Conservation (phyloP, 1,284 basidiomycete species). For the Vanrija sp. region DNA sequence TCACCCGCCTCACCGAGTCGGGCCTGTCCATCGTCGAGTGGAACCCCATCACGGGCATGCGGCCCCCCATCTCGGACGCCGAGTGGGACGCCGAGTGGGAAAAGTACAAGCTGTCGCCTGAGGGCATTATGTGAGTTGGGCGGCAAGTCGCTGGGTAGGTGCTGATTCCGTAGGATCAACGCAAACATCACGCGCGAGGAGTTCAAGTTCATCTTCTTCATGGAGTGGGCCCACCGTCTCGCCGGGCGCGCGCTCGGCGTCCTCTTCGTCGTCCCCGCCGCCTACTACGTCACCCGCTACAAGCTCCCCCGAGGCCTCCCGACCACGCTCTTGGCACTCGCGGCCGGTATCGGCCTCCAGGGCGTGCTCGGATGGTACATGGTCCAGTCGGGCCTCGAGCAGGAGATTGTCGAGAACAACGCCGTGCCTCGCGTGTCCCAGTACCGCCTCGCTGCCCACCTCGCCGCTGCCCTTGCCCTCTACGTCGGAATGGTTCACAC, state of each 20-base stretch:
- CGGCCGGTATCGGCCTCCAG: conserved; percentile 75
- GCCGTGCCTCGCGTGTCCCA: conserved; percentile 91
- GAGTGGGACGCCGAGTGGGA: conserved; percentile 89
- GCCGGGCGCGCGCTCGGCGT: conserved; percentile 85
- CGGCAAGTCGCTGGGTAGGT: too few relatives aligned
- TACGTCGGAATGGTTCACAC: conserved; percentile 88
- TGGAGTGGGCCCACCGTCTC: conserved; percentile 97
- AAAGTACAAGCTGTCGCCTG: conserved; percentile 93
- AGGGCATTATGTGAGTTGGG: conserved; percentile 78
- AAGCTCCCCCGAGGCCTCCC: conserved; percentile 63
- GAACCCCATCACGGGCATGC: conserved; percentile 84
- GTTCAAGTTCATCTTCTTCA: conserved; percentile 96
- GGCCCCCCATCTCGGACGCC: conserved; percentile 71
- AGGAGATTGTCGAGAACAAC: conserved; percentile 71
- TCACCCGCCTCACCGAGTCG: conserved; percentile 95
- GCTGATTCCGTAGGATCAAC: conserved; percentile 62
- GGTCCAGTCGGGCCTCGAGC: conserved; percentile 93
- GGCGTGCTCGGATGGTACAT: conserved; percentile 98
- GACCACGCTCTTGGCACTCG: conserved; percentile 64
- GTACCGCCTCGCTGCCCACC: conserved; percentile 91
- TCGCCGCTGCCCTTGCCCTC: conserved; percentile 82
- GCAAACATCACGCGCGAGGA: conserved; percentile 78
- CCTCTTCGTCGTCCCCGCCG: conserved; percentile 69
- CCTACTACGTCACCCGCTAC: conserved; percentile 70
- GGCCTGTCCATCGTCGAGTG: conserved; percentile 98